Conservation (phyloP, 148 eudicot species). For the Rhododendron molle region DNA sequence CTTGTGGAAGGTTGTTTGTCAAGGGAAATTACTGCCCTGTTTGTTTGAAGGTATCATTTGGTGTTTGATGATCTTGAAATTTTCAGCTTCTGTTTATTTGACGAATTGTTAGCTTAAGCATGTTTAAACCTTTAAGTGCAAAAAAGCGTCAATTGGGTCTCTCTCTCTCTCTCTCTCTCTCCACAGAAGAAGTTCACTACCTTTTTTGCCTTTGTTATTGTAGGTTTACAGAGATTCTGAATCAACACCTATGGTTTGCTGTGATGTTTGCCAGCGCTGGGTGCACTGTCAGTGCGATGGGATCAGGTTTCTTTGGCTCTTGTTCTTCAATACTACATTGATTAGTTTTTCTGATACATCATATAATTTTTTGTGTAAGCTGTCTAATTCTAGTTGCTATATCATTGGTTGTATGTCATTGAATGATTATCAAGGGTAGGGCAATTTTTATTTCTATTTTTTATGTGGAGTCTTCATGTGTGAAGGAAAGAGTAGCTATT, state of each 20-base stretch:
- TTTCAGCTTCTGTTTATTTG: neutral
- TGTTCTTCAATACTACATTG: neutral
- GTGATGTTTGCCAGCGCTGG: conserved; percentile 97
- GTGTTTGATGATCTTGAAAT: neutral
- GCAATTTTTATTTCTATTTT: neutral
- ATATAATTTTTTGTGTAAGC: neutral
- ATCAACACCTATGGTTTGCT: conserved; percentile 99
- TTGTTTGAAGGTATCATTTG: conserved; percentile 74
- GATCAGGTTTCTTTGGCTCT: conserved; percentile 55
- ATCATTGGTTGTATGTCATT: neutral
- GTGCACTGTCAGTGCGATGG: conserved; percentile 94
- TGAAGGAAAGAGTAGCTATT: neutral
- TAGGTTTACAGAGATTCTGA: conserved; percentile 99
- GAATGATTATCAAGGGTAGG: neutral
- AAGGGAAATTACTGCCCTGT: conserved; percentile 96
- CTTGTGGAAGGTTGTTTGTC: conserved; percentile 96
- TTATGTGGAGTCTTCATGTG: neutral
- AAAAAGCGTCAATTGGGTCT: neutral
- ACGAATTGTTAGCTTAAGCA: neutral
- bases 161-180: neutral
- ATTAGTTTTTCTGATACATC: neutral
- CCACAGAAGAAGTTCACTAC: neutral
- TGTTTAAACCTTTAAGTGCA: neutral
- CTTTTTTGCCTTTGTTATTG: conserved; percentile 17
- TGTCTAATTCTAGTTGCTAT: neutral